A percentile compares a stretch with the other conserved stretches of the same genome.
Evolutionary conservation across 2,329 filamentous ascomycete species (phyloP).

Genomic region (Colletotrichum lupini): DNA sequence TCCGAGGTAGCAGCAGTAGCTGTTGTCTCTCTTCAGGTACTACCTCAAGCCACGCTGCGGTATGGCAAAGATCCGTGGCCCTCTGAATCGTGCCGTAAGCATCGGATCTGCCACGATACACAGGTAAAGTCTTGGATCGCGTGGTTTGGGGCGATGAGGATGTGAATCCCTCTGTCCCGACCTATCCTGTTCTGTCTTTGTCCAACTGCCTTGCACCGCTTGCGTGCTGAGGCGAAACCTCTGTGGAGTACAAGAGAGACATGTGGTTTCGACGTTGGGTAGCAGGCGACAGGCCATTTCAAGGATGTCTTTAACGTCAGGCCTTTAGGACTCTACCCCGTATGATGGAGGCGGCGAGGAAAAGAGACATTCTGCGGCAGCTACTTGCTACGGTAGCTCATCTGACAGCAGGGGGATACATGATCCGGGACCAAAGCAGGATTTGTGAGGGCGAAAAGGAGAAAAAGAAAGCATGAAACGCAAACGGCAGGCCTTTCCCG

Average conservation of each 20-base stretch:
- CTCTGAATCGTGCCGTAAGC: neutral
- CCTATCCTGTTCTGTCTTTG: no score
- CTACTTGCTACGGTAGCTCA: slow-evolving; percentile 1
- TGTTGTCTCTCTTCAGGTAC: neutral
- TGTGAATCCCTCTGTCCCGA: neutral
- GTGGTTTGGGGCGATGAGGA: neutral
- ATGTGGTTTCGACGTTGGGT: neutral
- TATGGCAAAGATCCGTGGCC: slow-evolving; percentile 10
- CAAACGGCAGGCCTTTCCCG: slow-evolving; percentile 2
- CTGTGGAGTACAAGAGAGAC: neutral
- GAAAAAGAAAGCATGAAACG: neutral
- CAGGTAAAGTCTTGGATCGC: neutral
- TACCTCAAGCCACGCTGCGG: neutral
- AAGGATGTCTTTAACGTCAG: neutral
- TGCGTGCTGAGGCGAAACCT: neutral
- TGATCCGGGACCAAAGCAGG: neutral
- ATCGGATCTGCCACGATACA: neutral
- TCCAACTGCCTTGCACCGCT: neutral
- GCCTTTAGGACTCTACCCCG: neutral
- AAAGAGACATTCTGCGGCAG: slow-evolving; percentile 27
- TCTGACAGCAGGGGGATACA: neutral
- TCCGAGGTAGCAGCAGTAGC: neutral
- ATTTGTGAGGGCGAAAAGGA: neutral
- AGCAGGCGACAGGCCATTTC: neutral
- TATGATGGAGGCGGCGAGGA: neutral